Evolutionary conservation across 176 grass and related monocot genomes (phyloP).

Genomic region (Elymus sibiricus): DNA sequence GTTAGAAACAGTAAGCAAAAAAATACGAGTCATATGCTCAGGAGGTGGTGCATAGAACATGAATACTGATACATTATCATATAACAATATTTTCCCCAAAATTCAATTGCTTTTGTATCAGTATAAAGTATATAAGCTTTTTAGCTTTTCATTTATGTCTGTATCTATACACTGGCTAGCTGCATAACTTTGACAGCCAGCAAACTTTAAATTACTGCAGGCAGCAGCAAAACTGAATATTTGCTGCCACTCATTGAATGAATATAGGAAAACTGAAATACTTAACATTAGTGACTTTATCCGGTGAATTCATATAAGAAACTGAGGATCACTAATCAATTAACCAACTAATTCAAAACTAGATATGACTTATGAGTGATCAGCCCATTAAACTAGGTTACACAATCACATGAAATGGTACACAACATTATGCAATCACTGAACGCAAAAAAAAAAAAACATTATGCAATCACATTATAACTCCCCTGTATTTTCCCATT

Average conservation of each 20-base stretch:
- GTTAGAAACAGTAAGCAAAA: not conserved
- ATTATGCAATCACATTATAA: too few species aligned
- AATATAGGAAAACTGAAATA: not conserved
- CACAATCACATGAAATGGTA: not conserved
- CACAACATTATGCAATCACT: not conserved
- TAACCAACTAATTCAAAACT: not conserved
- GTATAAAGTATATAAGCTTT: not conserved
- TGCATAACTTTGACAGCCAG: not conserved
- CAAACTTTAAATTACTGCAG: slow-evolving; percentile 17
- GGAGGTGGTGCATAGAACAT: not conserved
- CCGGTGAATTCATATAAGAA: not conserved
- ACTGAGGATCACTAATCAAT: not conserved
- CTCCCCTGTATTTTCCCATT: too few species aligned
- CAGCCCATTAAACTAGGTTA: not conserved
- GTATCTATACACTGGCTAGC: not conserved
- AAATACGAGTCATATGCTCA: not conserved
- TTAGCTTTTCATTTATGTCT: not conserved
- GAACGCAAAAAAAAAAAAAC: too few species aligned
- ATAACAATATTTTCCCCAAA: not conserved
- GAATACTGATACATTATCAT: not conserved
- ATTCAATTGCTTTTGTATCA: not conserved
- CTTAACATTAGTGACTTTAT: not conserved
- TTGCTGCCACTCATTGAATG: not conserved
- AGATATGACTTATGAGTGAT: not conserved
- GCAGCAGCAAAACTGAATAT: slow-evolving; percentile 4